A percentile compares a stretch with the other conserved stretches of the same genome.
These are phyloP conservation scores for Taphrina wiesneri DNA, from an alignment of 1,139 yeast genomes.

Conservation along the genomic window DNA sequence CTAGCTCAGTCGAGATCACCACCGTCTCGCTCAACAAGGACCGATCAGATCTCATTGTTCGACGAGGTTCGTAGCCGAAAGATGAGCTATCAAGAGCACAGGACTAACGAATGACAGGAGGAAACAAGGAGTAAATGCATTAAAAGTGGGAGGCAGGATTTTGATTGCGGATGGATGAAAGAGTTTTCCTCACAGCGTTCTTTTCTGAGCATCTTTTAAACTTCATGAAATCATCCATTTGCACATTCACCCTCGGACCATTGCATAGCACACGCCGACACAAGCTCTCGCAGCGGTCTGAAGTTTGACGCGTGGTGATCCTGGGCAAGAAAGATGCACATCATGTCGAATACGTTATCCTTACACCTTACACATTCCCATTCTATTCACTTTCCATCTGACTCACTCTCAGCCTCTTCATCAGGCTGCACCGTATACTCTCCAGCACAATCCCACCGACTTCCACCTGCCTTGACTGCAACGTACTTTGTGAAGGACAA, in stretches of 20 bases:
- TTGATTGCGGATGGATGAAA: slow-evolving; percentile 4
- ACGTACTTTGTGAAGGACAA: slow-evolving; percentile 90
- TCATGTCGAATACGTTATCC: not conserved
- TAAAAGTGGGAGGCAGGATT: not conserved
- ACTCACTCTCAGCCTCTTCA: not conserved
- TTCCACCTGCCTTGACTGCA: slow-evolving; percentile 81
- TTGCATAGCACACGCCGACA: not conserved
- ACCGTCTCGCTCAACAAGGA: slow-evolving; percentile 14
- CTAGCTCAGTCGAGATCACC: slow-evolving; percentile 98
- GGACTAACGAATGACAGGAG: slow-evolving; percentile 9
- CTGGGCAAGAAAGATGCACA: too few relatives aligned
- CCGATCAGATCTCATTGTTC: slow-evolving; percentile 30
- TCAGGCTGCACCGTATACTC: slow-evolving; percentile 48
- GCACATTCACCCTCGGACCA: not conserved
- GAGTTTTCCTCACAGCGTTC: not conserved
- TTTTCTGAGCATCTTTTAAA: slow-evolving; percentile 9
- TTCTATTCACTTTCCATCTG: not conserved
- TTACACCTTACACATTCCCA: too few relatives aligned
- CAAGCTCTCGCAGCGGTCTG: not conserved
- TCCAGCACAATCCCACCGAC: slow-evolving; percentile 85
- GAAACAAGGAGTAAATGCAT: slow-evolving; percentile 21
- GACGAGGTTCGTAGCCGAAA: slow-evolving; percentile 14
- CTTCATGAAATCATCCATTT: slow-evolving; percentile 3
- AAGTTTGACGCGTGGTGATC: too few relatives aligned
- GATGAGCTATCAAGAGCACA: too few relatives aligned